These are phyloP conservation scores for Suillus americanus DNA, from an alignment of 768 basidiomycete genomes.

Conservation along the genomic window DNA sequence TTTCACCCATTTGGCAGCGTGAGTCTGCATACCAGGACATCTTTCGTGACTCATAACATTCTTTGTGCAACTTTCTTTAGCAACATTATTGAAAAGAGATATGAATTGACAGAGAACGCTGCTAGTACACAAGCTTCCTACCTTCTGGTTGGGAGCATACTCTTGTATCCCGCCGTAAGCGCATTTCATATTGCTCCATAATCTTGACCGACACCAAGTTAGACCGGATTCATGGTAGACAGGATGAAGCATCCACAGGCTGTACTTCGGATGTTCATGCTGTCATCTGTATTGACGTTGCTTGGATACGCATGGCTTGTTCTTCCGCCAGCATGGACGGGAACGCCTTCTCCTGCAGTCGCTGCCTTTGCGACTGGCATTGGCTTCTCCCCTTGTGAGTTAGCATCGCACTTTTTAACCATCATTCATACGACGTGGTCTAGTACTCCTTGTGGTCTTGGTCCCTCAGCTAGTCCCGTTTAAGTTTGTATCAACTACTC, in stretches of 20 bases:
- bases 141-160: slow-evolving; percentile 64
- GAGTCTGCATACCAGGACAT: slow-evolving; percentile 23
- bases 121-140: slow-evolving; percentile 70
- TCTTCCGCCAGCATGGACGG: slow-evolving; percentile 56
- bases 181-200: background rate
- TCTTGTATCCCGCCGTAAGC: slow-evolving; percentile 69
- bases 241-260: slow-evolving; percentile 54
- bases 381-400: slow-evolving; percentile 67
- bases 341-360: slow-evolving; percentile 61
- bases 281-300: slow-evolving; percentile 61
- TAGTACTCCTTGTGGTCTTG: slow-evolving; percentile 72
- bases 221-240: slow-evolving; percentile 73
- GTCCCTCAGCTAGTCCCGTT: slow-evolving; percentile 70
- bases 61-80: slow-evolving; percentile 33
- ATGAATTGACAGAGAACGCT: slow-evolving; percentile 54
- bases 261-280: slow-evolving; percentile 54
- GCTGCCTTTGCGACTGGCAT: slow-evolving; percentile 63
- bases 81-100: slow-evolving; percentile 72
- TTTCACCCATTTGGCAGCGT: slow-evolving; percentile 77
- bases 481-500: slow-evolving; percentile 75
- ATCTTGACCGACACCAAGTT: slow-evolving; percentile 5
- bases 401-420: background rate
- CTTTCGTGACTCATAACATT: slow-evolving; percentile 4
- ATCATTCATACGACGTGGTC: slow-evolving; percentile 6
- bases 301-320: slow-evolving; percentile 67